phyloP scores from a whole-genome alignment of 352 stramenopile species.

The Phytophthora nicotianae region DNA sequence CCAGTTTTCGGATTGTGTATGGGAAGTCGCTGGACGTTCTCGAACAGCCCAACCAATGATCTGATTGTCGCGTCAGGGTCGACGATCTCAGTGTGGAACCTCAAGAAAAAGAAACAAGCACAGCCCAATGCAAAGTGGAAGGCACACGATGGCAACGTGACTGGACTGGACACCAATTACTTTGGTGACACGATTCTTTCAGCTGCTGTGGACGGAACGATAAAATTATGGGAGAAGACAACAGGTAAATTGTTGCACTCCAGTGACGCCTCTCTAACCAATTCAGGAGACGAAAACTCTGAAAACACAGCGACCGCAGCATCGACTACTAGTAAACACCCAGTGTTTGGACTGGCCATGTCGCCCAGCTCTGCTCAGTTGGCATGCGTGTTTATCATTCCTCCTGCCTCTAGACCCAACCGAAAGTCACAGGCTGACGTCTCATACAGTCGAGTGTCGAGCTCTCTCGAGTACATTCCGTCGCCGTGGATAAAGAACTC shows the following conservation, averaged over 20 bases:
- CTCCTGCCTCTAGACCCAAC: slow-evolving; percentile 77
- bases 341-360: slow-evolving; percentile 71
- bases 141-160: slow-evolving; percentile 75
- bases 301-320: slow-evolving; percentile 4
- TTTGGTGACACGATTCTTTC: slow-evolving; percentile 72
- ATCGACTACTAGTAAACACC: slow-evolving; percentile 51
- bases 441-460: slow-evolving; percentile 82
- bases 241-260: slow-evolving; percentile 36
- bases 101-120: slow-evolving; percentile 54
- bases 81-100: slow-evolving; percentile 75
- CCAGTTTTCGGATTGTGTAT: slow-evolving; percentile 66
- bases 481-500: slow-evolving; percentile 54
- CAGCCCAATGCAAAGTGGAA: slow-evolving; percentile 50
- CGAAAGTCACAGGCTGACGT: slow-evolving; percentile 84
- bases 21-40: slow-evolving; percentile 55
- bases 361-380: slow-evolving; percentile 77
- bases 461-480: slow-evolving; percentile 73
- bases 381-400: slow-evolving; percentile 71
- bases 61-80: slow-evolving; percentile 67
- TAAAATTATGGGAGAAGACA: slow-evolving; percentile 67
- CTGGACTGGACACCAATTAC: slow-evolving; percentile 59
- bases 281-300: slow-evolving; percentile 7
- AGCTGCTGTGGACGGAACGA: slow-evolving; percentile 59
- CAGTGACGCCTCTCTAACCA: slow-evolving; percentile 16
- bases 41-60: slow-evolving; percentile 56